Evolutionary conservation across 1,284 basidiomycete genomes (phyloP), one percentile per base, ranked within the genome.

Genomic region (Cystobasidiaceae sp.): DNA sequence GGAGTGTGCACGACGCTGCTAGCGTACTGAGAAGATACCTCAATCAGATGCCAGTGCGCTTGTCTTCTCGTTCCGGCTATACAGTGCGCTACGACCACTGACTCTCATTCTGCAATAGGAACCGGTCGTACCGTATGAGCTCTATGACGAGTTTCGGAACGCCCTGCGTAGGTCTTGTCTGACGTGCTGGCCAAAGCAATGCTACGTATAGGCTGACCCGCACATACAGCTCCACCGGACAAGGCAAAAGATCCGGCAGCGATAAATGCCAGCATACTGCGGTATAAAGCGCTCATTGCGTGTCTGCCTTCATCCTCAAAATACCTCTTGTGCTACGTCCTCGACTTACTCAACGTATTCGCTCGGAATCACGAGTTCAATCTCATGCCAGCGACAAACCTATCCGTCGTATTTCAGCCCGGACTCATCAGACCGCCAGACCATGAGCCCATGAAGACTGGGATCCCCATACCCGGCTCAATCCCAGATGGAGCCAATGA

Each of bases 21-120:
- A 94, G 90, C 72, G 91, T 98, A 57, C 90, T 98, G 75, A 84
- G 94, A 66, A 82, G 94, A 79, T 98, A 93, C 78, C 85, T 98
- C 67, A 97, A 93, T 5, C 88, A 89, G 75, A 91, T 97, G 88
- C 93, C 94, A 33, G 92, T 92, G 73, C 75, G 87, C 83, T 4
- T 52, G 59, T 74, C 7, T 25, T 70, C 17, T 44, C 23, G 23
- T 6, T 25, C 52, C 17, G 15, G 44, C 19, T 17, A 2, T 28
- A 30, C 34, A 27, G 91, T 91, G n/a, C n/a, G n/a, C n/a, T 57
- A 15, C 56, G 32, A 37, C 15, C 25, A 27, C 25, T 28, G 30
- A 44, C 19, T 11, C 44, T 23, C 25, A 0, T 39, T 19, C 17
- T 19, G n/a, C n/a, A 11, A 11, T 41, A 90, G 88, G 90, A 93